phyloP scores from a whole-genome alignment of 2,329 filamentous ascomycete species.

The Emericellopsis atlantica region DNA sequence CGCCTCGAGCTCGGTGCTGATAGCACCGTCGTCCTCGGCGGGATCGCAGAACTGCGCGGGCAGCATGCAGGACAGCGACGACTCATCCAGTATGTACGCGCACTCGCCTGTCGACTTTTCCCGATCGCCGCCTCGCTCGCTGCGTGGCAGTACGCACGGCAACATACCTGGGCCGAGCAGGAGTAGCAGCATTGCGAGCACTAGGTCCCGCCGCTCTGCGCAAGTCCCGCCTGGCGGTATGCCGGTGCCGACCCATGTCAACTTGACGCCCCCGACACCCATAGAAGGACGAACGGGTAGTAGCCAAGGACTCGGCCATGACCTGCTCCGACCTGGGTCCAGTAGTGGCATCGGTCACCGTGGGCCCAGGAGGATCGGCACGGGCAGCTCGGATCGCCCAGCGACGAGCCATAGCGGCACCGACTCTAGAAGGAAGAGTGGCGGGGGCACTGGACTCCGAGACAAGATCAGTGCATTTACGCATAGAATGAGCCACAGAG shows the following conservation, averaged over 20 bases:
- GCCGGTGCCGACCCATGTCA: conserved; percentile 25
- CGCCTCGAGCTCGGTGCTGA: conserved; percentile 63
- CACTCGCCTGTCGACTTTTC: conserved; percentile 44
- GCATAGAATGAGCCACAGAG: conserved; percentile 12
- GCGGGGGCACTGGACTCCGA: conserved; percentile 15
- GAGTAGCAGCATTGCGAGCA: conserved; percentile 38
- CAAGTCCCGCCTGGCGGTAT: conserved; percentile 5
- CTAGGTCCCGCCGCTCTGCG: conserved; percentile 23
- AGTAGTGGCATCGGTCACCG: conserved; percentile 12
- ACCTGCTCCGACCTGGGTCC: conserved; percentile 17
- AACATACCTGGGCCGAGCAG: conserved; percentile 35
- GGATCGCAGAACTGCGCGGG: conserved; percentile 23
- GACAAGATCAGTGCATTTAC: conserved; percentile 22
- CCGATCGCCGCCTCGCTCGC: conserved; percentile 42
- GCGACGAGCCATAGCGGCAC: conserved; percentile 17
- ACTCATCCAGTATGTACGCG: conserved; percentile 41
- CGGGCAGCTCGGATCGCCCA: conserved; percentile 11
- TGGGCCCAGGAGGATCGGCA: conserved; percentile 1
- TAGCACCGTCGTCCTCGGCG: conserved; percentile 28
- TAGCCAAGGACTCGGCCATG: conserved; percentile 12
- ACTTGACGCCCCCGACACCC: conserved; percentile 35
- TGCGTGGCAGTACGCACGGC: conserved; percentile 33
- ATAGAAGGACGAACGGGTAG: conserved; percentile 9
- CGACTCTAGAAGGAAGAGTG: conserved; percentile 13
- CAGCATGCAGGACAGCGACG: conserved; percentile 39